Base-by-base conservation (phyloP, 1,139 yeast species). In the Suhomyces bokatorum region DNA sequence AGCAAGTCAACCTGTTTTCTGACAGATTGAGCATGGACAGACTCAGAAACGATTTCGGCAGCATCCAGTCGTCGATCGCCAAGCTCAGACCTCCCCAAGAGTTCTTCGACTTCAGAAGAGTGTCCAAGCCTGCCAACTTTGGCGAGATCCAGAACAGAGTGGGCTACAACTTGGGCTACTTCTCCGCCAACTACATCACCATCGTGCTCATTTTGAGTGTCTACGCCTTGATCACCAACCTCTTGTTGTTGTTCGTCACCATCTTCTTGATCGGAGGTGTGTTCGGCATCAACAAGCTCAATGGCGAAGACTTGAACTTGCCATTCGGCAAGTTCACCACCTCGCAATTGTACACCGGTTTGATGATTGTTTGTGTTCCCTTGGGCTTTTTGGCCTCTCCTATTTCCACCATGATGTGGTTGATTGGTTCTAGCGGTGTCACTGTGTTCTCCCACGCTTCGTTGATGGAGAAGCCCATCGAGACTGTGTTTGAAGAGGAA, bases 391-490 rank as follows among this genome's bases (percentile, higher is more conserved):
- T 90, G 58, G 98, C 99, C 22, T 85, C 96, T 55, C 99, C 99
- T 41, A 80, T 95, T 57, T 81, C 95, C 47, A 90, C 99, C 27
- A 71, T 95, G 75, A 78, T 95, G 81, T 95, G 99, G 99, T 80
- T 95, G 57, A 83, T 95, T 62, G 99, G 99, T 56, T 95, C 97
- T 8, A 87, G 97, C 17, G 85, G 87, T 35, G 95, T 90, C 43
- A 70, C 86, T 40, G 93, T 95, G 41, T 75, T 91, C 45, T 82
- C 96, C 12, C 99, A 95, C 68, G 98, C 99, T 44, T 71, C 95
- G 12, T 79, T 95, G 54, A 82, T 95, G 89, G 99, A 95, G 65
- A 93, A 93, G 73, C 99, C 99, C 37, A 90, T 95, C 57, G 99
- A 93, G 73, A 87, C 96, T 38, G 97, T 95, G 30, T 93, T 93